Evolutionary conservation across 768 basidiomycete genomes (phyloP).

Genomic region (Serendipita sp.): DNA sequence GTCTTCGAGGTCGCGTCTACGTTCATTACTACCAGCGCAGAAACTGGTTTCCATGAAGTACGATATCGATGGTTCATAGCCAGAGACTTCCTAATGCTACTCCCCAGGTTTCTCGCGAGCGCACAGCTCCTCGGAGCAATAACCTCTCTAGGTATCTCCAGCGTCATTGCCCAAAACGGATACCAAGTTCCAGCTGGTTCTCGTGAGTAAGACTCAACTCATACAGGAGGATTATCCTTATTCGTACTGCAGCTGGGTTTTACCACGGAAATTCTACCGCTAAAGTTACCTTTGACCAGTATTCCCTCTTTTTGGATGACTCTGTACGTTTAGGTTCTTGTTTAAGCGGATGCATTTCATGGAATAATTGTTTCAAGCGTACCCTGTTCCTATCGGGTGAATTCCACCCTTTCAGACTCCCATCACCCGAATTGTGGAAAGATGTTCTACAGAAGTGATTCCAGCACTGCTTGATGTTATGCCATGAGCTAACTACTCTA

Average conservation of each 20-base stretch:
- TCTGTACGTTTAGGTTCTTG: not conserved
- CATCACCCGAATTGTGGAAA: slow-evolving; percentile 13
- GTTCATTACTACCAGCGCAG: not conserved
- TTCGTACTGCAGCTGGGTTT: slow-evolving; percentile 15
- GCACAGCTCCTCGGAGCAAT: not conserved
- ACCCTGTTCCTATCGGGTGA: slow-evolving; percentile 15
- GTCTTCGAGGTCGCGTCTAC: not conserved
- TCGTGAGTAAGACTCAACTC: not conserved
- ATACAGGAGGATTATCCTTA: slow-evolving; percentile 6
- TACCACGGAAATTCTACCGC: slow-evolving; percentile 17
- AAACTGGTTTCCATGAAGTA: not conserved
- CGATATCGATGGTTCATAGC: not conserved
- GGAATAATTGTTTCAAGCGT: slow-evolving; percentile 5
- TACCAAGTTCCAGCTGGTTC: not conserved
- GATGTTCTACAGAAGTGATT: slow-evolving; percentile 17
- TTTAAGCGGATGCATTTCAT: not conserved
- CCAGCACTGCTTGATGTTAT: slow-evolving; percentile 3
- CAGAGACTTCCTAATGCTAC: not conserved
- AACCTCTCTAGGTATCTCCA: not conserved
- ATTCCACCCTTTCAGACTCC: slow-evolving; percentile 15
- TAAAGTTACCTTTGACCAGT: slow-evolving; percentile 15
- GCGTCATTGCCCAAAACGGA: not conserved
- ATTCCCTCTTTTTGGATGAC: slow-evolving; percentile 15
- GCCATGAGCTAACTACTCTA: no score
- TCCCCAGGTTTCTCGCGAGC: not conserved